These are phyloP conservation scores for Piromyces sp. DNA, from an alignment of 192 early-diverging fungal species.

Conservation along the genomic window DNA sequence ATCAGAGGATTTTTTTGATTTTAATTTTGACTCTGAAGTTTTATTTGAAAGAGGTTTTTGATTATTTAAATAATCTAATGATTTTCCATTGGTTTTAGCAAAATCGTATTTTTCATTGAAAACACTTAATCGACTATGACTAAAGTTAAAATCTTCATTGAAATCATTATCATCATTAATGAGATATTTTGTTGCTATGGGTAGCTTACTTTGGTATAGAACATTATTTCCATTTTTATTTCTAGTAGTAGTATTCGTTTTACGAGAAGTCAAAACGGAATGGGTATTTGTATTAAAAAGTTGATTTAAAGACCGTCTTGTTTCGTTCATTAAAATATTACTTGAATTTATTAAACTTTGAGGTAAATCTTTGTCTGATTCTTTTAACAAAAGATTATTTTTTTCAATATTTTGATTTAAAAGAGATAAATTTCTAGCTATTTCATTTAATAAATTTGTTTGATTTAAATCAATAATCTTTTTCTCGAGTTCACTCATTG, in stretches of 20 bases:
- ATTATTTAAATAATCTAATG: background rate
- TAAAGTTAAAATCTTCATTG: background rate
- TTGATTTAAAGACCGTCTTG: background rate
- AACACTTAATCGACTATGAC: background rate
- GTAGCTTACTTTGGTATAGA: too few species aligned
- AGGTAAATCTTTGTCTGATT: background rate
- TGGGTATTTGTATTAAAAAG: background rate
- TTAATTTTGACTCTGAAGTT: background rate
- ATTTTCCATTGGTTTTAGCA: background rate
- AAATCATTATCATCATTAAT: background rate
- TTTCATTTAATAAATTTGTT: background rate
- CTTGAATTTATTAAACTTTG: background rate
- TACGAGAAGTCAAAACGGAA: background rate
- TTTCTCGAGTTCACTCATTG: background rate
- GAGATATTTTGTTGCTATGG: background rate
- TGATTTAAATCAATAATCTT: background rate
- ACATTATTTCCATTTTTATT: too few species aligned
- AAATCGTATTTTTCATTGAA: background rate
- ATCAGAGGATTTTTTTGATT: background rate
- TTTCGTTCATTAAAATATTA: background rate
- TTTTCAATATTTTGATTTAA: background rate
- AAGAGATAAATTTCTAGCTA: background rate
- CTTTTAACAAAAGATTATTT: background rate
- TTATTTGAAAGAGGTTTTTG: background rate
- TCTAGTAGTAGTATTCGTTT: background rate